Evolutionary conservation across 371 early-diverging fungal genomes (phyloP), one percentile per base, ranked within the genome.

Genomic region (Mortierella sp.): DNA sequence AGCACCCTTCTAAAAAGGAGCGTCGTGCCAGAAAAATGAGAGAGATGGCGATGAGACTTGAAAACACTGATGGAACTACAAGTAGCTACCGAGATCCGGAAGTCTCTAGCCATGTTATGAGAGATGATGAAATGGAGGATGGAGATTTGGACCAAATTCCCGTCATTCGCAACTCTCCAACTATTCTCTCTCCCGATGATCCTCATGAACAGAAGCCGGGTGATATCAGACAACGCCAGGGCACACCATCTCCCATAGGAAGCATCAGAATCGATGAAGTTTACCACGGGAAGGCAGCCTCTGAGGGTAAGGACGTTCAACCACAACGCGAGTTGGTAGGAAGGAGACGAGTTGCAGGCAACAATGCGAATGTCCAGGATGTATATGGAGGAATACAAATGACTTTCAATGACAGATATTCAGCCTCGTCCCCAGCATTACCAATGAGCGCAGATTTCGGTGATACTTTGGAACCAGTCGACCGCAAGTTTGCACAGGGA

Each of bases 191-290:
- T 1, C 81, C 81, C 4, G 76, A 81, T 21, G 81, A 75, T 32
- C 72, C 75, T 10, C 67, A 68, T 40, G 70, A 70, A 4, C 70
- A 67, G 15, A 64, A 68, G 38, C 63, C 72, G 0, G 67, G 76
- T 15, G 81, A 81, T 52, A 81, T 81, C 67, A 59, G 81, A 22
- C 81, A 81, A 36, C 72, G 81, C 15, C 81, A 81, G 19, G 19
- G 67, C 0, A 69, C 76, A 4, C 81, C 81, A 1, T 74, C 74
- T 3, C 71, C 80, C 58, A 69, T 79, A 71, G 22, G 70, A 2
- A 68, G 75, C 57, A 40, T 74, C 62, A 64, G 22, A 19, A 68
- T 74, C 75, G 80, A 79, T 38, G 78, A 77, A 36, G 63, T 67
- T 0, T 62, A 69, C 36, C 67, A 72, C 28, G 33, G 57, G 50